Evolutionary conservation across 352 stramenopile genomes (phyloP).

Genomic region (Phytophthora fragariae): DNA sequence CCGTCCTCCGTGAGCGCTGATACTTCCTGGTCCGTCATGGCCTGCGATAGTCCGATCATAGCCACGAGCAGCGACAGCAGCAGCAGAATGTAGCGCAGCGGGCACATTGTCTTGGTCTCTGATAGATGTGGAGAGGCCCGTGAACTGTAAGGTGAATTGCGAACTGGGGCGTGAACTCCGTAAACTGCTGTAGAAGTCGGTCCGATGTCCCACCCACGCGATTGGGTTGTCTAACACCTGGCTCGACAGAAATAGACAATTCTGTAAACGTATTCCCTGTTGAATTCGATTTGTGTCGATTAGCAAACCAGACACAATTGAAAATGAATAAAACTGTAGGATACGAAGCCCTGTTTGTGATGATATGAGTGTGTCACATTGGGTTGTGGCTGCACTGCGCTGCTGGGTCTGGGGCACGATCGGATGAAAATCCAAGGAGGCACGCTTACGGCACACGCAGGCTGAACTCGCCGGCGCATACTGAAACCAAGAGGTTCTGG

Average conservation of each 20-base stretch:
- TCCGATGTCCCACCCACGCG: slow-evolving; percentile 34
- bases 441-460: slow-evolving; percentile 22
- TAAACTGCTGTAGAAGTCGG: slow-evolving; percentile 24
- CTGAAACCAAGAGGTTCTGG: slow-evolving; percentile 11
- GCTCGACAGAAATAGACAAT: slow-evolving; percentile 23
- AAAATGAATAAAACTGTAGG: neutral
- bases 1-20: slow-evolving; percentile 60
- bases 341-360: neutral
- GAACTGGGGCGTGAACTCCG: slow-evolving; percentile 27
- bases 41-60: slow-evolving; percentile 85
- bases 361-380: slow-evolving; percentile 1
- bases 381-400: neutral
- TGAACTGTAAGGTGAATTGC: slow-evolving; percentile 25
- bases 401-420: slow-evolving; percentile 12
- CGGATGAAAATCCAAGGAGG: slow-evolving; percentile 36
- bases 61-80: slow-evolving; percentile 85
- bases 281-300: neutral
- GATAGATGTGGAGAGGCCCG: neutral
- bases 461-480: slow-evolving; percentile 19
- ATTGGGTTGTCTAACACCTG: slow-evolving; percentile 27
- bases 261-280: neutral
- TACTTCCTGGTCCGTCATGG: slow-evolving; percentile 76
- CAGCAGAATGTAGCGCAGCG: slow-evolving; percentile 88
- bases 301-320: neutral
- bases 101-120: slow-evolving; percentile 58